Percentiles rank a stretch among this genome's conserved stretches.
Evolutionary conservation across 352 stramenopile species (phyloP).

Genomic region (Plasmopara muralis): DNA sequence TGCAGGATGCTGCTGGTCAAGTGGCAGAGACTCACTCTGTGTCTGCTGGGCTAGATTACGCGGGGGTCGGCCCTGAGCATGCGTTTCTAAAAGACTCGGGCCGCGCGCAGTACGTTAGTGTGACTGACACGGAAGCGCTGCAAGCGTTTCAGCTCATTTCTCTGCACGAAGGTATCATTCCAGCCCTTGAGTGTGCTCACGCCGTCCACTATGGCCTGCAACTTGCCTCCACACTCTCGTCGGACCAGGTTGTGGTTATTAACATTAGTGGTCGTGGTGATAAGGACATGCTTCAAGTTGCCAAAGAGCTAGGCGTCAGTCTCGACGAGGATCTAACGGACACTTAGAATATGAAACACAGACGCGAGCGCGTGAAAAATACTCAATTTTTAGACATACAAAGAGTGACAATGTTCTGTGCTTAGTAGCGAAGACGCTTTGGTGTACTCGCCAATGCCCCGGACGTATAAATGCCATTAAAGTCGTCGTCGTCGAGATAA

Average conservation of each 20-base stretch:
- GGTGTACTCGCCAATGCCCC: constrained; percentile 27
- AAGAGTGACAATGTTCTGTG: not conserved
- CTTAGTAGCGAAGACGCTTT: constrained; percentile 18
- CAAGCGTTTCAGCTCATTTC: constrained; percentile 95
- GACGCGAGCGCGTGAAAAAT: not conserved
- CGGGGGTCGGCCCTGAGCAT: constrained; percentile 96
- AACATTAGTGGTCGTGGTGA: constrained; percentile 97
- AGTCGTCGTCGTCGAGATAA: constrained; percentile 49
- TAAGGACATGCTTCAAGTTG: constrained; percentile 99
- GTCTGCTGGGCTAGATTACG: constrained; percentile 96
- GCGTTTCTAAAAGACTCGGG: constrained; percentile 95
- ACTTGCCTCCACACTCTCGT: constrained; percentile 83
- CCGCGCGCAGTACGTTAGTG: constrained; percentile 92
- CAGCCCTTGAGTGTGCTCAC: constrained; percentile 95
- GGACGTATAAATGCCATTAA: constrained; percentile 31
- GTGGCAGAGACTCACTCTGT: constrained; percentile 95
- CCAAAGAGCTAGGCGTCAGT: constrained; percentile 93
- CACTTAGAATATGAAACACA: constrained; percentile 21
- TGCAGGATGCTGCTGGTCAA: constrained; percentile 93
- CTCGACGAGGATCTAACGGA: constrained; percentile 80
- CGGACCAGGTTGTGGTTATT: constrained; percentile 93
- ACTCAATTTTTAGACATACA: not conserved
- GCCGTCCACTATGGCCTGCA: constrained; percentile 93
- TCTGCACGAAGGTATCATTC: constrained; percentile 96
- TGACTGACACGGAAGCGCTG: constrained; percentile 95